Conservation (phyloP, 2,329 filamentous ascomycete genomes). For the Capronia epimyces region DNA sequence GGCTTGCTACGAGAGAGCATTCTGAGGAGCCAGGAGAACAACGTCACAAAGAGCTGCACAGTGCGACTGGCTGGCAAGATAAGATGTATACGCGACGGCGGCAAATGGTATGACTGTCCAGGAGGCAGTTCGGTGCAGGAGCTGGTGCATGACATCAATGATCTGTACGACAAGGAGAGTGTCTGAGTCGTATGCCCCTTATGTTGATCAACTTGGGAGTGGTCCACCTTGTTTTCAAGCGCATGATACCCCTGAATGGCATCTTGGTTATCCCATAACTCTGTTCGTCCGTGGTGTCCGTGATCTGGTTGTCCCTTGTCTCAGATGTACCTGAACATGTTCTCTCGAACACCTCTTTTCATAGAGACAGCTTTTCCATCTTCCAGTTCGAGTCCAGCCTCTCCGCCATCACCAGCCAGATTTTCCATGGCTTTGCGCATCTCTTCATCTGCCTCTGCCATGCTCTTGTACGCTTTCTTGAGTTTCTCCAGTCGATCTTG, state of each 20-base stretch:
- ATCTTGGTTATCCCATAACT: neutral
- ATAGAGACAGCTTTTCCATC: conserved; percentile 66
- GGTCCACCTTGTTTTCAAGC: neutral
- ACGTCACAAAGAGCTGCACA: conserved; percentile 69
- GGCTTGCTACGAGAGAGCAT: conserved; percentile 43
- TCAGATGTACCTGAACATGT: conserved; percentile 57
- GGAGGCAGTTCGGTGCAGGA: conserved; percentile 47
- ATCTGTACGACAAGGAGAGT: conserved; percentile 49
- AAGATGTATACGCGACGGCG: conserved; percentile 72
- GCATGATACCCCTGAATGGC: conserved; percentile 19
- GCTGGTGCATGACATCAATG: conserved; percentile 70
- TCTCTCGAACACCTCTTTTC: conserved; percentile 67
- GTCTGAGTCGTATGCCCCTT: conserved; percentile 24
- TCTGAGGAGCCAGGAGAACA: conserved; percentile 53
- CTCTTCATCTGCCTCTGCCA: conserved; percentile 54
- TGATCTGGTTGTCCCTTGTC: neutral
- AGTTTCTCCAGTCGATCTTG: conserved; percentile 39
- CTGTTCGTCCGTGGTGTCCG: neutral
- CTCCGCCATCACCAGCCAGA: conserved; percentile 64
- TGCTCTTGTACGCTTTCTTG: conserved; percentile 14
- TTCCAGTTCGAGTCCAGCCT: conserved; percentile 67
- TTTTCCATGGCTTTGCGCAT: conserved; percentile 60
- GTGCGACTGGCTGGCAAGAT: conserved; percentile 70
- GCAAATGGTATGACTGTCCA: conserved; percentile 47
- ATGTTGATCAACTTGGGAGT: neutral